Evolutionary conservation across 768 basidiomycete species (phyloP), one percentile per base, ranked within the genome.

Genomic region (Austroboletus eburneus): DNA sequence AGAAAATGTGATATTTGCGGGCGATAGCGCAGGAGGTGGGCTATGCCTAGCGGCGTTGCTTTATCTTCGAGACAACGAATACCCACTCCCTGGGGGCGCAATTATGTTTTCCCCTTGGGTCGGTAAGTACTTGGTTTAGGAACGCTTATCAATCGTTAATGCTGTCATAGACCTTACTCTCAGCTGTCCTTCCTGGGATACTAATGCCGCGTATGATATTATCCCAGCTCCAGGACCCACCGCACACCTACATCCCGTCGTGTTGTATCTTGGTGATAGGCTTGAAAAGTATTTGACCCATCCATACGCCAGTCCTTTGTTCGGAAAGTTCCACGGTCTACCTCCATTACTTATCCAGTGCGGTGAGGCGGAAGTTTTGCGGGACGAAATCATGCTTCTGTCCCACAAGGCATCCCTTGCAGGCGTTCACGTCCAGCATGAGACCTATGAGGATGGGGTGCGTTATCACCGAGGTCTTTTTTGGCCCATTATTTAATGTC

Each of bases 161-260:
- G 16, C 7, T 35, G 20, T 17, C 29, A 17, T 54, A 90, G 91
- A 95, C 65, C 69, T 99, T 51, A 97, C 96, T 0, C 90, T 96
- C 82, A 94, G 91, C 55, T 97, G 93, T 64, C 90, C 93, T 46
- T 95, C 92, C n/a, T 98, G 95, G 91, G 91, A 95, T 24, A 88
- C 87, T 46, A 97, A 97, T 64, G 82, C 86, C 22, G 69, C 75
- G n/a, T 93, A 75, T 64, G 91, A 93, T 63, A 82, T 94, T 37
- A 80, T 93, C 2, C 85, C 88, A 3, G 74, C 75, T 39, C 89
- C 89, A 5, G 69, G 75, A 17, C 70, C 72, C 1, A 83, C 83
- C 48, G 89, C 91, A 59, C 92, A 94, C 63, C 75, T 97, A 59
- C 89, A 98, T 62, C 95, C 95, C 1, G 85, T 99, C 43, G 80